Base-by-base conservation (phyloP, 1,284 basidiomycete genomes). In the Pterulicium gracile region DNA sequence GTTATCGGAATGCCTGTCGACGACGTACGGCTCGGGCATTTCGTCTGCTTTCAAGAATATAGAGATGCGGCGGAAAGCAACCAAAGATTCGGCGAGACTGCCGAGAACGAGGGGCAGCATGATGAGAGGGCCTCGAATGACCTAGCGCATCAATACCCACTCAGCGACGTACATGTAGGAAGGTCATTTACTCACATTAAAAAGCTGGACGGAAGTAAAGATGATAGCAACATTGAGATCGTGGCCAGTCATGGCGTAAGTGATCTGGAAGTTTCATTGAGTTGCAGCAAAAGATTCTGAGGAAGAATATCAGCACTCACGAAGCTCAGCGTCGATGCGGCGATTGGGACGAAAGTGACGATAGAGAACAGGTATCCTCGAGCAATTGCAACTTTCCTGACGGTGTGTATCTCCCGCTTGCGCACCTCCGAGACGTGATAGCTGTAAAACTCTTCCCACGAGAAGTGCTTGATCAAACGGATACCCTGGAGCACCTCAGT, bases 241-340 rank as follows among this genome's bases (percentile, higher is more conserved):
- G 57, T 81, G 71, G 2, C 73, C 73, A 20, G 64, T 69, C 5
- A 72, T 61, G 0, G 65, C 65, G 55, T 79, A 81, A 0, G 75
- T 75, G 58, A 81, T 68, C 68, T 70, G 14, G n/a, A 42, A 21
- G 40, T n/a, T 10, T 39, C 13, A 42, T n/a, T 18, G 21, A 39
- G 17, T n/a, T 4, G 23, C 4, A 19, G 24, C 18, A 24, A 41
- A n/a, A n/a, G n/a, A n/a, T n/a, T n/a, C n/a, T n/a, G n/a, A n/a
- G n/a, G n/a, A n/a, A 10, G 20, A 43, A 14, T 12, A 7, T 3
- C 17, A 41, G 57, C 5, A 17, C 36, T 39, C 36, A 70, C 69
- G 57, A 84, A 81, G 0, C 79, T 74, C 47, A 83, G 56, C 18
- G 81, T 68, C 3, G 78, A 67, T 2, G 77, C 77, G 14, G 77